Conservation (phyloP, 176 grass and related monocot species). For the Aegilops bicornis region DNA sequence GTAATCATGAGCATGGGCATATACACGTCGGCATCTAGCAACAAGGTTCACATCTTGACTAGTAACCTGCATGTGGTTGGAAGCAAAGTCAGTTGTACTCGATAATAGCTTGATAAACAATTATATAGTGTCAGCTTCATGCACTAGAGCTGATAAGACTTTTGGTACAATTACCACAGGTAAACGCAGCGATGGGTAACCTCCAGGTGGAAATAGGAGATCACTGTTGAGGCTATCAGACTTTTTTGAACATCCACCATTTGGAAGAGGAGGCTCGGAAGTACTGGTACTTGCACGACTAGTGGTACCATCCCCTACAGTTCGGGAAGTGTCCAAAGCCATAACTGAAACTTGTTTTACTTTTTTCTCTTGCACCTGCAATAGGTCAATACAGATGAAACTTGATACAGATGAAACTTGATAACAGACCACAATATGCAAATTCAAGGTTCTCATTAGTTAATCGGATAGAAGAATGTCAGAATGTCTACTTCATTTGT, state of each 20-base stretch:
- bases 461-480: neutral
- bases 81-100: conserved; percentile 8
- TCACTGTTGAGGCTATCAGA: conserved; percentile 28
- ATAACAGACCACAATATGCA: neutral
- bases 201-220: conserved; percentile 64
- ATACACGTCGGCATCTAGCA: conserved; percentile 83
- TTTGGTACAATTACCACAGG: conserved; percentile 76
- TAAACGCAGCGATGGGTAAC: conserved; percentile 64
- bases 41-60: conserved; percentile 75
- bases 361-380: conserved; percentile 94
- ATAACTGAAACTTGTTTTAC: conserved; percentile 67
- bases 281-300: conserved; percentile 48
- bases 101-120: neutral
- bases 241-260: conserved; percentile 59
- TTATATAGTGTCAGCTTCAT: neutral
- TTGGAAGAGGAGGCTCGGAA: conserved; percentile 53
- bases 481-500: neutral
- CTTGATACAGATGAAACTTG: neutral
- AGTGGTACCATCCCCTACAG: conserved; percentile 36
- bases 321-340: conserved; percentile 66
- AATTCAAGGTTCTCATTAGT: neutral
- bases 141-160: neutral
- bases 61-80: conserved; percentile 55
- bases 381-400: neutral
- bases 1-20: conserved; percentile 93